phyloP scores from a whole-genome alignment of 306 rosid species.

The Vicia faba region DNA sequence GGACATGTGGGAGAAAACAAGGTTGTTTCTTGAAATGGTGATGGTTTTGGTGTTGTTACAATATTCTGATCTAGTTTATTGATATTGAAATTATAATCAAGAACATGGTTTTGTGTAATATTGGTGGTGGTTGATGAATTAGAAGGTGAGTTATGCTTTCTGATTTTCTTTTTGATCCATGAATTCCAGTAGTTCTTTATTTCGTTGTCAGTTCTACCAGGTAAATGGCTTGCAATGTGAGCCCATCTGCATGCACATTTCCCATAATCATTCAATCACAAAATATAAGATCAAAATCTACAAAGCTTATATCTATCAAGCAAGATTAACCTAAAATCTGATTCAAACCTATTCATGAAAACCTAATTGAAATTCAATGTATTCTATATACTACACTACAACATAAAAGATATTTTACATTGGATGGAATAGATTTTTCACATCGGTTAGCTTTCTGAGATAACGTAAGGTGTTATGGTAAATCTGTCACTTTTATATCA shows the following conservation, averaged over 20 bases:
- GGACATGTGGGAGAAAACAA: constrained; percentile 68
- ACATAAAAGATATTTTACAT: no score
- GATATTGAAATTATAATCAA: constrained; percentile 44
- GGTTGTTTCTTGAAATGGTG: constrained; percentile 49
- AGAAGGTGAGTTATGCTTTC: constrained; percentile 52
- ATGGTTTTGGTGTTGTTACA: constrained; percentile 43
- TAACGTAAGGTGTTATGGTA: no score
- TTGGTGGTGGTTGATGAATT: constrained; percentile 35
- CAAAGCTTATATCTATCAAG: background rate
- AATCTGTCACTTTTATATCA: no score
- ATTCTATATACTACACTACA: background rate
- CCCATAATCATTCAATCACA: background rate
- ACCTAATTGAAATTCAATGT: background rate
- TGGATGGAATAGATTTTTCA: no score
- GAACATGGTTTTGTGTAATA: constrained; percentile 11
- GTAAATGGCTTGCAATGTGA: constrained; percentile 93
- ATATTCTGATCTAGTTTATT: constrained; percentile 47
- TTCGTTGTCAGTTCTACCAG: constrained; percentile 95
- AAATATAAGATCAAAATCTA: background rate
- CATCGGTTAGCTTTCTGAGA: no score
- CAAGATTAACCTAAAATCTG: background rate
- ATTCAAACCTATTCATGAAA: background rate
- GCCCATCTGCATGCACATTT: constrained; percentile 73
- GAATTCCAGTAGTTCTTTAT: constrained; percentile 98
- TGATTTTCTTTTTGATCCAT: constrained; percentile 91